Evolutionary conservation across 192 early-diverging fungal species (phyloP).

Genomic region (Backusella morwellensis): DNA sequence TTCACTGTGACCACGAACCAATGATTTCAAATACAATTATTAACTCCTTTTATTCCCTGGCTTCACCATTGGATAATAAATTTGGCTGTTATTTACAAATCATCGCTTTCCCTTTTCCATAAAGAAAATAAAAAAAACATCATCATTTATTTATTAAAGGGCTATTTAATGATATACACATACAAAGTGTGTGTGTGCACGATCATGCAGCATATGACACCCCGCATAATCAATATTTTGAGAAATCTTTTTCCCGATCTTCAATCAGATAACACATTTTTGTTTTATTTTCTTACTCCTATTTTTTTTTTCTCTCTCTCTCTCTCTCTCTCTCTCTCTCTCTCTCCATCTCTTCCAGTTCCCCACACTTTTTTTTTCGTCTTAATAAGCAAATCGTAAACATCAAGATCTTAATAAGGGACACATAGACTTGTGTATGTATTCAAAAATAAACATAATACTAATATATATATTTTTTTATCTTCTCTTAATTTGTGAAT

Average conservation of each 20-base stretch:
- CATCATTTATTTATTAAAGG: background rate
- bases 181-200: background rate
- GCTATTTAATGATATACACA: background rate
- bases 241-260: background rate
- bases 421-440: background rate
- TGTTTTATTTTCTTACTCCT: background rate
- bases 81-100: background rate
- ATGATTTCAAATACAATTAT: background rate
- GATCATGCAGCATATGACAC: background rate
- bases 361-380: background rate
- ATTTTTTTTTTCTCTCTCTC: no score
- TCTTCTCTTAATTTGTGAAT: background rate
- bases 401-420: background rate
- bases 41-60: background rate
- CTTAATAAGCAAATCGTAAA: background rate
- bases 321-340: background rate
- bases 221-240: background rate
- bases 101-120: background rate
- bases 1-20: background rate
- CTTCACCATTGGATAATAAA: background rate
- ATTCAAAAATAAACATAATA: background rate
- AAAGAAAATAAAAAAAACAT: background rate
- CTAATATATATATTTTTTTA: background rate
- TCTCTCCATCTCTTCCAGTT: background rate
- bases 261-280: background rate